Evolutionary conservation across 106 monocot genomes (phyloP), one percentile per base, ranked within the genome.

Genomic region (Alisma plantagoaquatica): DNA sequence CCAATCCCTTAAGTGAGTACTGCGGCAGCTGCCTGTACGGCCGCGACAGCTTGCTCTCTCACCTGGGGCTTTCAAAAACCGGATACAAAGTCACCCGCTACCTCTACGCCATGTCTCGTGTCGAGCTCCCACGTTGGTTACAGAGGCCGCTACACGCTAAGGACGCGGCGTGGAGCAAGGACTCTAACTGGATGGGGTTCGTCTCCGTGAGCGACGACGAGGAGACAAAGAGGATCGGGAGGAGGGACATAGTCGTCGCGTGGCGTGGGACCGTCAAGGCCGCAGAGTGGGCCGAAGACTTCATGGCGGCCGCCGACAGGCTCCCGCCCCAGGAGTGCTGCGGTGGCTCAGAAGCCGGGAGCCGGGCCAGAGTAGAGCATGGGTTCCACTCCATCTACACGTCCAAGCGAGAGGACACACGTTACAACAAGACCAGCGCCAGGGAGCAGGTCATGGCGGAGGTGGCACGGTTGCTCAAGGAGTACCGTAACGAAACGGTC

Each of bases 141-240:
- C 60, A 55, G 23, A 53, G 64, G 10, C 70, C 76, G 3, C 15
- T 73, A 16, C 67, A 65, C 47, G 66, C 56, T 11, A n/a, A n/a
- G n/a, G n/a, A n/a, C n/a, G 63, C 68, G 15, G n/a, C 68, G 1
- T 82, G 87, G 87, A 66, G 70, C 69, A 61, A 58, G 15, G 82
- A 75, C 20, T 87, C 87, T 24, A 78, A 78, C 47, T 87, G 82
- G 82, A 82, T 87, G 75, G 87, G 87, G 2, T 87, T 63, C 55
- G 75, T 87, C 15, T 77, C 77, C 27, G 78, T 87, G 11, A 73
- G 72, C 62, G 64, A 46, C 56, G 75, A 82, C 30, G 75, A 28
- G 18, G 86, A 78, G 33, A 43, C 74, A 2, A 49, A 51, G 17
- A 59, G 69, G 9, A 66, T 79, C 16, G 78, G 82, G 16, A 56